Evolutionary conservation across 2,329 filamentous ascomycete genomes (phyloP), one percentile per base, ranked within the genome.

Genomic region (Xylariomycetidae sp.): DNA sequence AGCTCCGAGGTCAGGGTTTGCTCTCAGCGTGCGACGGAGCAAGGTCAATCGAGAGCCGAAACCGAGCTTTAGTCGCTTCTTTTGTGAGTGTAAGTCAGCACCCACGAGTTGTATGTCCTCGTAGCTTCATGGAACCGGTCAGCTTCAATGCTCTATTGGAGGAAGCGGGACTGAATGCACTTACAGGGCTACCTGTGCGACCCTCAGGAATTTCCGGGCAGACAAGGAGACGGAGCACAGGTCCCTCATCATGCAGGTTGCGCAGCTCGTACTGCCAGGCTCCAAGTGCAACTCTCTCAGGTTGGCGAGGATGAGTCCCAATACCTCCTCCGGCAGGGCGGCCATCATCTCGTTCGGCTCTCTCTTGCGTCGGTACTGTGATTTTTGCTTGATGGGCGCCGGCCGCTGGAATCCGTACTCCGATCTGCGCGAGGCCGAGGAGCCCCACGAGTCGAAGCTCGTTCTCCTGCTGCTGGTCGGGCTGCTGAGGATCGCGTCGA

Each of bases 221-320:
- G 64, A 61, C 9, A 74, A 36, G 9, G 68, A 63, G 25, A 79
- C 51, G 25, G 65, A 67, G 43, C 67, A 72, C 19, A 70, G 56
- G 46, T 82, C 76, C 30, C 77, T 65, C 72, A 78, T 77, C 71
- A 73, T 79, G 52, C 77, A 81, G 13, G 77, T 80, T 12, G 74
- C 67, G 49, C 77, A 81, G 53, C 74, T 77, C 20, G 58, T 56
- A 42, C 66, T 71, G 3, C 58, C 57, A 10, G 56, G 48, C 6
- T 53, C 56, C 10, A 79, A 49, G 48, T 82, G 77, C 10, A 66
- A 50, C 23, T 61, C 57, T 48, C 66, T 72, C 13, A 82, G 55
- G 34, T 70, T 64, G 24, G 63, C 63, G 20, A 80, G 48, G n/a
- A 80, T 70, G 20, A 74, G 56, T 32, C 70, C 63, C 28, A 81